Conservation (phyloP, 164 flowering plant genomes). For the Dillenia turbinata region DNA sequence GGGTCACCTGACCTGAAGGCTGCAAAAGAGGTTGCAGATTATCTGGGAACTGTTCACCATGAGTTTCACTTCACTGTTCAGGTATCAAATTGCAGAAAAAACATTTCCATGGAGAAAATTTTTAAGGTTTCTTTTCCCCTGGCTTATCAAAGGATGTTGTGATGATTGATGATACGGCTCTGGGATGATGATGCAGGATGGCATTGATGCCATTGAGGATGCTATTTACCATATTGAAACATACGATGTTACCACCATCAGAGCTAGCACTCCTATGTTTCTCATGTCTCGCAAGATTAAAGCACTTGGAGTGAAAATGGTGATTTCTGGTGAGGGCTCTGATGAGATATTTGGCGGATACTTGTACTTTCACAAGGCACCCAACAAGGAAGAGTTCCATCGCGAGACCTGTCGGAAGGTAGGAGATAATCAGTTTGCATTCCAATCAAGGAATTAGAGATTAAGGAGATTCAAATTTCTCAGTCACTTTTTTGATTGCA, state of each 20-base stretch:
- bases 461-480: not conserved
- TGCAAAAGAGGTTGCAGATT: constrained; percentile 90
- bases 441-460: not conserved
- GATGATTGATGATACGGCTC: too few relatives aligned
- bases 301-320: constrained; percentile 96
- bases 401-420: constrained; percentile 90
- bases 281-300: constrained; percentile 94
- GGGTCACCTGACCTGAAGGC: constrained; percentile 95
- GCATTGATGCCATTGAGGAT: constrained; percentile 95
- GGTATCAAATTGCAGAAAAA: constrained; percentile 30
- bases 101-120: too few relatives aligned
- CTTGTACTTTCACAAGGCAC: constrained; percentile 95
- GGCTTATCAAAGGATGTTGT: too few relatives aligned
- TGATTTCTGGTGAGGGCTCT: constrained; percentile 90
- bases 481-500: constrained; percentile 18
- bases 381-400: constrained; percentile 92
- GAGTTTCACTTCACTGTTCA: constrained; percentile 91
- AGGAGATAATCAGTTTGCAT: not conserved
- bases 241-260: constrained; percentile 87
- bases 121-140: too few relatives aligned
- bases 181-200: constrained; percentile 47
- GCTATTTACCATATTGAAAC: constrained; percentile 91
- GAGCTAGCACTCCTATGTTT: constrained; percentile 99
- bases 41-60: constrained; percentile 92
- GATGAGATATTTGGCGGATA: constrained; percentile 97